phyloP scores from a whole-genome alignment of 768 basidiomycete species.

The Melanogaster broomeanus region DNA sequence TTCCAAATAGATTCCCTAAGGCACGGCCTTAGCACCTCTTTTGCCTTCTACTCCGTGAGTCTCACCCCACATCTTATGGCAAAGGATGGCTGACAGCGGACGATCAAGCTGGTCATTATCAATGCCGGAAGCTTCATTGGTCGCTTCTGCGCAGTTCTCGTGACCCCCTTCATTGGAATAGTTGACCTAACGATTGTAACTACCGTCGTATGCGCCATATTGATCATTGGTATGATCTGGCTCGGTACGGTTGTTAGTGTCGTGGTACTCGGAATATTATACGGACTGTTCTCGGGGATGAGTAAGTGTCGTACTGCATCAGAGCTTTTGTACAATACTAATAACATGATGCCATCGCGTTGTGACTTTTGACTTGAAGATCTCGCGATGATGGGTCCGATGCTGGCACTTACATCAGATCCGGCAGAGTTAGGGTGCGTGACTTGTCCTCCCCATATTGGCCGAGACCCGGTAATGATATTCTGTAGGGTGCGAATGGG shows the following conservation, averaged over 20 bases:
- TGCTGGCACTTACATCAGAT: too few relatives aligned
- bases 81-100: too few relatives aligned
- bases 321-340: neutral
- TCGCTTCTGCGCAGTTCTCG: constrained; percentile 43
- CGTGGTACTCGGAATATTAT: constrained; percentile 47
- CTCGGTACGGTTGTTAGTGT: too few relatives aligned
- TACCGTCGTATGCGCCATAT: too few relatives aligned
- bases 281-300: constrained; percentile 50
- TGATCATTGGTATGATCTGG: too few relatives aligned
- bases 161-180: constrained; percentile 43
- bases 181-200: constrained; percentile 44
- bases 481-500: too few relatives aligned
- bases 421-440: constrained; percentile 54
- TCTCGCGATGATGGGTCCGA: constrained; percentile 41
- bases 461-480: neutral
- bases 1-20: constrained; percentile 48
- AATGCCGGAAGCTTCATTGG: constrained; percentile 52
- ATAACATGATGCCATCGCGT: neutral
- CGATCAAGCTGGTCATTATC: constrained; percentile 50
- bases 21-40: constrained; percentile 40
- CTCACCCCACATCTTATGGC: neutral
- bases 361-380: constrained; percentile 29
- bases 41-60: constrained; percentile 53
- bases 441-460: constrained; percentile 4
- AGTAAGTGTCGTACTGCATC: constrained; percentile 35